A percentile compares a stretch with the other conserved stretches of the same genome.
These are phyloP conservation scores for Strobilomyces echinocephalus DNA, from an alignment of 768 basidiomycete genomes.

Conservation along the genomic window DNA sequence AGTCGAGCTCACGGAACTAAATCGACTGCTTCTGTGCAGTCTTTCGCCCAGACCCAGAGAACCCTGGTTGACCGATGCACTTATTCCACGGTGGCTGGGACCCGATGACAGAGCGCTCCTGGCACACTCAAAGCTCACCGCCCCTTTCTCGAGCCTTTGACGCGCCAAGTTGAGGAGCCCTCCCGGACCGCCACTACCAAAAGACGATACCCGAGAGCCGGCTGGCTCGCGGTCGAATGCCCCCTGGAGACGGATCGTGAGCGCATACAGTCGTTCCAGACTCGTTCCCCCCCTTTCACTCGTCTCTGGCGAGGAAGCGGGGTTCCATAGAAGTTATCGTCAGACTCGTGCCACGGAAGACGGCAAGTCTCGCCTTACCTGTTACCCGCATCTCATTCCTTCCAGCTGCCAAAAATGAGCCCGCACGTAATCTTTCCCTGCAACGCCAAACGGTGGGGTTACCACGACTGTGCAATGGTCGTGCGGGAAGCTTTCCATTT, in stretches of 20 bases:
- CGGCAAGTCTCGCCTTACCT: slow-evolving; percentile 40
- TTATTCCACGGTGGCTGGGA: too few species aligned
- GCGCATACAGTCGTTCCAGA: slow-evolving; percentile 38
- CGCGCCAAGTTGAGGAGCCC: slow-evolving; percentile 49
- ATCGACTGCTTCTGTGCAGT: too few species aligned
- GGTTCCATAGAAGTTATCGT: slow-evolving; percentile 75
- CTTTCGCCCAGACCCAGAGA: too few species aligned
- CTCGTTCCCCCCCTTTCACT: neutral
- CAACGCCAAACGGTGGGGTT: slow-evolving; percentile 54
- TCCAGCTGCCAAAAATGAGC: slow-evolving; percentile 51
- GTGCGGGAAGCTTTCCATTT: slow-evolving; percentile 74
- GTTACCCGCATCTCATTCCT: slow-evolving; percentile 7
- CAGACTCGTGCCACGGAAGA: slow-evolving; percentile 63
- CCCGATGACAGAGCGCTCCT: slow-evolving; percentile 50
- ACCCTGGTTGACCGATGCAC: too few species aligned
- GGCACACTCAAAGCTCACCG: slow-evolving; percentile 54
- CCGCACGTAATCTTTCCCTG: slow-evolving; percentile 60
- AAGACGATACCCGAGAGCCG: slow-evolving; percentile 53
- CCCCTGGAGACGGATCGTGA: slow-evolving; percentile 73
- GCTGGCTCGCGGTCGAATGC: too few species aligned
- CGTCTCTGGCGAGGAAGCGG: slow-evolving; percentile 46
- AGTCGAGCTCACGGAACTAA: too few species aligned
- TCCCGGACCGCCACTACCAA: slow-evolving; percentile 58
- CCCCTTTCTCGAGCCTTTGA: slow-evolving; percentile 65
- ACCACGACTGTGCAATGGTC: slow-evolving; percentile 79